These are phyloP conservation scores for Populus ilicifolia DNA, from an alignment of 345 rosid species.

Conservation along the genomic window DNA sequence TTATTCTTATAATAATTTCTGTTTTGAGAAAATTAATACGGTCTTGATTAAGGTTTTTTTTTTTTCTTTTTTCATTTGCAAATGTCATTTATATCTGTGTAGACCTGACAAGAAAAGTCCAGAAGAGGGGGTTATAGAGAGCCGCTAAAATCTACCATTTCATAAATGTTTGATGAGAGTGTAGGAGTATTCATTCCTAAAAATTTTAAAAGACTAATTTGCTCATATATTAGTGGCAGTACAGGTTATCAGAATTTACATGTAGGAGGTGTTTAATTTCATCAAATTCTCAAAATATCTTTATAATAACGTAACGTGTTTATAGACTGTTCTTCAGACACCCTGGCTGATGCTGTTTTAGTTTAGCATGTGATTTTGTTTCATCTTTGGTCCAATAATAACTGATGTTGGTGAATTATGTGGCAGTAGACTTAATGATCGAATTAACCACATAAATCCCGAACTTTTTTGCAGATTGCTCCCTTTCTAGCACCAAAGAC, in stretches of 20 bases:
- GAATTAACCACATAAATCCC: constrained; percentile 3
- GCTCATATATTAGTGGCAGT: neutral
- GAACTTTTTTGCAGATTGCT: constrained; percentile 48
- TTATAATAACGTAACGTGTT: neutral
- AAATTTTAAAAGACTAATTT: too few species aligned
- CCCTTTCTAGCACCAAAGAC: constrained; percentile 64
- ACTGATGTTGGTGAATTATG: neutral
- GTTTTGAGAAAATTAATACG: neutral
- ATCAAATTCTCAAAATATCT: neutral
- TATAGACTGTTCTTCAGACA: neutral
- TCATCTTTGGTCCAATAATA: neutral
- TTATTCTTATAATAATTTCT: too few species aligned
- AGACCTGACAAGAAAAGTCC: neutral
- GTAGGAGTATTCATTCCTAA: neutral
- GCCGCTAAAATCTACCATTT: neutral
- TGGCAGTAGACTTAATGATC: neutral
- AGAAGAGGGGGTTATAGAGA: neutral
- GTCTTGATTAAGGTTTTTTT: neutral
- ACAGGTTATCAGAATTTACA: neutral
- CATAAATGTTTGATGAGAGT: neutral
- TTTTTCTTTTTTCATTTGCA: neutral
- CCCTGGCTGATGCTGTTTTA: neutral
- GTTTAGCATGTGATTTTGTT: neutral
- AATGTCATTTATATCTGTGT: neutral
- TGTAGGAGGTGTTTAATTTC: neutral